These are phyloP conservation scores for Penicillium sp. DNA, from an alignment of 2,329 filamentous ascomycete genomes.

Conservation along the genomic window DNA sequence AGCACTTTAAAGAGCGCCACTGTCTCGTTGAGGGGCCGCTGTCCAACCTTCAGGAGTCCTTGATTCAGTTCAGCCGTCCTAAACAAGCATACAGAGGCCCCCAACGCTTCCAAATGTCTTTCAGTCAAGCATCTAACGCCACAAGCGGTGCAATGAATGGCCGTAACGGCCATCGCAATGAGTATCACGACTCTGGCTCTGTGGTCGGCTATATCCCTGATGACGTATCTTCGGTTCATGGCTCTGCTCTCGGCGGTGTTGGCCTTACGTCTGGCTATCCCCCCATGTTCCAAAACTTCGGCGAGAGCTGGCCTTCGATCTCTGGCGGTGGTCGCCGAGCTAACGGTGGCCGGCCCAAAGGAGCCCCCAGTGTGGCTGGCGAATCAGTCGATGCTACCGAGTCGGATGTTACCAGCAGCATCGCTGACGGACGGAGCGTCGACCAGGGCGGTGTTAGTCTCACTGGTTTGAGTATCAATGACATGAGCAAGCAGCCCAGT, in stretches of 20 bases:
- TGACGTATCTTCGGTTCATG: constrained; percentile 93
- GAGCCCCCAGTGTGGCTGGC: constrained; percentile 74
- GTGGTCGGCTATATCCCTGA: constrained; percentile 95
- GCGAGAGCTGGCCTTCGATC: constrained; percentile 83
- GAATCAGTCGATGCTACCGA: constrained; percentile 92
- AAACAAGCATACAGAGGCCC: constrained; percentile 88
- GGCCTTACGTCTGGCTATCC: constrained; percentile 81
- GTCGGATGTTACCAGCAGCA: constrained; percentile 74
- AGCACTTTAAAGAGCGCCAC: constrained; percentile 95
- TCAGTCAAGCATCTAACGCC: constrained; percentile 62
- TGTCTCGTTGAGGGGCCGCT: constrained; percentile 94
- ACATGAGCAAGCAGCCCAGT: constrained; percentile 66
- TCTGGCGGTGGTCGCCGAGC: constrained; percentile 63
- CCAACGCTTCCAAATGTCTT: constrained; percentile 79
- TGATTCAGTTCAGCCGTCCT: constrained; percentile 90
- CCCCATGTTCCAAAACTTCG: constrained; percentile 92
- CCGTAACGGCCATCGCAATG: constrained; percentile 48
- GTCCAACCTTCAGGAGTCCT: constrained; percentile 90
- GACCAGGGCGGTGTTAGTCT: constrained; percentile 85
- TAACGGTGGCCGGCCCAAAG: constrained; percentile 63
- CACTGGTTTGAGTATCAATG: constrained; percentile 71
- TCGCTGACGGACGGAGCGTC: constrained; percentile 67
- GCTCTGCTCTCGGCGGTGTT: constrained; percentile 80
- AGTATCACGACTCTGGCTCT: constrained; percentile 73
- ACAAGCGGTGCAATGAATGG: constrained; percentile 52